Evolutionary conservation across 2,329 filamentous ascomycete species (phyloP).

Genomic region (Chaetomium strumarium): DNA sequence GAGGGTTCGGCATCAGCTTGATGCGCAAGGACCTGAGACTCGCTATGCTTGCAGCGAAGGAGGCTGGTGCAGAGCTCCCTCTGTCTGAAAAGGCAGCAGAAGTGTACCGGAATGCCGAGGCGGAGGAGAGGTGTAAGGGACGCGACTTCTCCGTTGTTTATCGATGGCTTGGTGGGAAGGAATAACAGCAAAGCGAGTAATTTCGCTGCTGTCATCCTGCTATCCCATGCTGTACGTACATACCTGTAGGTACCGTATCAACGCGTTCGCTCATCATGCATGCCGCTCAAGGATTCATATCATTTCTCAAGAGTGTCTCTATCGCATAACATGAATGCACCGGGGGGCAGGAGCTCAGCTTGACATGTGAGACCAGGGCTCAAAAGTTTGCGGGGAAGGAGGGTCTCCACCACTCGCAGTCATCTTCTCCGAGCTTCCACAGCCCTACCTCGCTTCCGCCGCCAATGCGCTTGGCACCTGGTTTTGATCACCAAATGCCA

Average conservation of each 20-base stretch:
- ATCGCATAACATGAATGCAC: no score
- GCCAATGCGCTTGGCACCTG: not conserved
- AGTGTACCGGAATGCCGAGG: slow-evolving; percentile 63
- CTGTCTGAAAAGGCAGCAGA: slow-evolving; percentile 56
- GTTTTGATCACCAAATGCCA: not conserved
- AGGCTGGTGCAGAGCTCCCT: slow-evolving; percentile 60
- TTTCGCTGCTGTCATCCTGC: no score
- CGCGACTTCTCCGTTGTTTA: slow-evolving; percentile 81
- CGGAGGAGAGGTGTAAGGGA: slow-evolving; percentile 55
- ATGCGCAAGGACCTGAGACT: slow-evolving; percentile 77
- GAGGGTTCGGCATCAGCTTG: slow-evolving; percentile 69
- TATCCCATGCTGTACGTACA: not conserved
- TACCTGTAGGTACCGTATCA: no score
- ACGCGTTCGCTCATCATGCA: no score
- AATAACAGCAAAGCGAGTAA: slow-evolving; percentile 30
- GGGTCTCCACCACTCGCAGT: not conserved
- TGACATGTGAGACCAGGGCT: not conserved
- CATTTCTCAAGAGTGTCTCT: no score
- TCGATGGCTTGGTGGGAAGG: slow-evolving; percentile 57
- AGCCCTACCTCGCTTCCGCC: not conserved
- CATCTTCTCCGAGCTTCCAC: not conserved
- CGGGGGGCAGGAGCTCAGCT: no score
- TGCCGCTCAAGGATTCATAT: no score
- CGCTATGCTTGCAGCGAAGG: slow-evolving; percentile 64
- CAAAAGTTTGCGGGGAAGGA: not conserved